phyloP scores from a whole-genome alignment of 1,284 basidiomycete genomes.

The Tetrapyrgos nigripes region DNA sequence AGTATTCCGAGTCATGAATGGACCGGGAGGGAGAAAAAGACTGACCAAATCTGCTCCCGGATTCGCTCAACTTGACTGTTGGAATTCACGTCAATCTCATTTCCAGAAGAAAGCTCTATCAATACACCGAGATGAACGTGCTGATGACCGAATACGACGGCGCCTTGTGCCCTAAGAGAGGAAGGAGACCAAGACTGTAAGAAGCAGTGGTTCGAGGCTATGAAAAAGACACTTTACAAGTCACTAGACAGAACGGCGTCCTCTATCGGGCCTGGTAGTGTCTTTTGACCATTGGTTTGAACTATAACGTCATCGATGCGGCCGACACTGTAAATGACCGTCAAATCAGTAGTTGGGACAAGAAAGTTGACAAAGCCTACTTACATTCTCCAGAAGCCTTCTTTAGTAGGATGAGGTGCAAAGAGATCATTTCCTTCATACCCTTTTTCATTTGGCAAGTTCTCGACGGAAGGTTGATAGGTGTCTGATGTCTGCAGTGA shows the following conservation, averaged over 20 bases:
- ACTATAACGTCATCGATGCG: conserved; percentile 45
- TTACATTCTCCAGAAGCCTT: conserved; percentile 42
- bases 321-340: conserved; percentile 34
- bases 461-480: conserved; percentile 34
- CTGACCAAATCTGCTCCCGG: conserved; percentile 13
- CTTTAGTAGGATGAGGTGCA: conserved; percentile 36
- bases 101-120: conserved; percentile 9
- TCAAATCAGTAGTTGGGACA: neutral
- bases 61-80: conserved; percentile 2
- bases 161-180: conserved; percentile 6
- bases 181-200: no score
- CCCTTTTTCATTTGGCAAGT: conserved; percentile 36
- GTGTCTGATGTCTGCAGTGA: conserved; percentile 28
- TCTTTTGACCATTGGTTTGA: conserved; percentile 47
- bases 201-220: neutral
- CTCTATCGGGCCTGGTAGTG: conserved; percentile 45
- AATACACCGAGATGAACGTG: conserved; percentile 14
- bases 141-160: conserved; percentile 13
- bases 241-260: conserved; percentile 37
- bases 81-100: conserved; percentile 9
- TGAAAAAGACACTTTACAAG: conserved; percentile 27
- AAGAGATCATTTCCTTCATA: conserved; percentile 42
- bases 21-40: neutral
- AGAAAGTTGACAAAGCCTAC: neutral
- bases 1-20: no score